Evolutionary conservation across 2,329 filamentous ascomycete species (phyloP).

Genomic region (Pestalotiopsis sp.): DNA sequence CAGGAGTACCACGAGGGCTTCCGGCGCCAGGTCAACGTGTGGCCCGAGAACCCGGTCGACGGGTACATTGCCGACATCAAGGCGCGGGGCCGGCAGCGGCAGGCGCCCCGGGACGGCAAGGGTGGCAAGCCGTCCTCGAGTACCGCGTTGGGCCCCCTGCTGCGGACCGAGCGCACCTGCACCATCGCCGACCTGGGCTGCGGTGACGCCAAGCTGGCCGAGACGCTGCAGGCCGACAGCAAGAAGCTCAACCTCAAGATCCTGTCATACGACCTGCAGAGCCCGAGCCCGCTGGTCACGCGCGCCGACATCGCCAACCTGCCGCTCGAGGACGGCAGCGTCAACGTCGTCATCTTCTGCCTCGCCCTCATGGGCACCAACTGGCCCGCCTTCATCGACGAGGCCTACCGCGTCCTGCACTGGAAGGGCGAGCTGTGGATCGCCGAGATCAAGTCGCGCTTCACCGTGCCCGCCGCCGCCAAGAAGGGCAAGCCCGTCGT

Average conservation of each 20-base stretch:
- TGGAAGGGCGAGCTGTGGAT: slow-evolving; percentile 98
- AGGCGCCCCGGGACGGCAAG: slow-evolving; percentile 11
- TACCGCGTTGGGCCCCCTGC: slow-evolving; percentile 54
- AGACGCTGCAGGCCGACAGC: slow-evolving; percentile 64
- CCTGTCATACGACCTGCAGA: slow-evolving; percentile 85
- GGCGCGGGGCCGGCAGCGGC: slow-evolving; percentile 60
- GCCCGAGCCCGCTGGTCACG: slow-evolving; percentile 75
- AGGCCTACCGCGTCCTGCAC: slow-evolving; percentile 87
- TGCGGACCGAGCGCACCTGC: slow-evolving; percentile 71
- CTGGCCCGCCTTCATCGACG: slow-evolving; percentile 95
- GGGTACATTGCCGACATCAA: slow-evolving; percentile 76
- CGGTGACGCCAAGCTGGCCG: slow-evolving; percentile 83
- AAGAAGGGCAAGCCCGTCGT: slow-evolving; percentile 51
- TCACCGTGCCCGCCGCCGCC: slow-evolving; percentile 60
- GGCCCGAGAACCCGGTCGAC: slow-evolving; percentile 96
- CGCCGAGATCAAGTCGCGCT: slow-evolving; percentile 93
- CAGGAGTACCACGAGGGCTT: slow-evolving; percentile 96
- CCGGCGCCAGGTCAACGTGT: slow-evolving; percentile 90
- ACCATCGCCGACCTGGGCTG: slow-evolving; percentile 92
- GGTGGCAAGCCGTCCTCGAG: slow-evolving; percentile 17
- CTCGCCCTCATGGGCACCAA: slow-evolving; percentile 98
- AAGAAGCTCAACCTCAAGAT: slow-evolving; percentile 74
- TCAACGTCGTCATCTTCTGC: slow-evolving; percentile 93
- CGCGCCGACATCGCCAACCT: slow-evolving; percentile 87
- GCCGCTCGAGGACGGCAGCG: slow-evolving; percentile 72